Conservation (phyloP, 495 filamentous ascomycete genomes). For the Xylaria palmicola region DNA sequence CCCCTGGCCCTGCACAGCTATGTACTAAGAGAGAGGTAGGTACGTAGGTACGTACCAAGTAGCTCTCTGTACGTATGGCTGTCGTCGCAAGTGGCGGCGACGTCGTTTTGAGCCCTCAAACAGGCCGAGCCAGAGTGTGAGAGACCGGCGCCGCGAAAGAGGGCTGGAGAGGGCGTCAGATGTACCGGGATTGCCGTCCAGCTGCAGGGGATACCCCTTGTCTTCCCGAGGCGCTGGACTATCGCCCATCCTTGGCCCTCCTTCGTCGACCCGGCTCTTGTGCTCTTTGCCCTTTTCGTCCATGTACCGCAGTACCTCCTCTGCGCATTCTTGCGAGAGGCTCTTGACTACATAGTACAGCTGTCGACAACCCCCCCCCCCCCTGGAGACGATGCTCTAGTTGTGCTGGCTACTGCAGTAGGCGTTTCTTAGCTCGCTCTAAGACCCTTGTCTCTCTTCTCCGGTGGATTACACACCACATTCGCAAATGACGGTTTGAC, state of each 20-base stretch:
- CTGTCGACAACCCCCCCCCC: slow-evolving; percentile 1
- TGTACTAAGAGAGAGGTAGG: too few relatives aligned
- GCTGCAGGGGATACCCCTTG: slow-evolving; percentile 33
- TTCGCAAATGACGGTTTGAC: slow-evolving; percentile 16
- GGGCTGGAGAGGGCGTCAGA: slow-evolving; percentile 20
- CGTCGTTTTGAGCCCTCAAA: slow-evolving; percentile 2
- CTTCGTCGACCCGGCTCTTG: slow-evolving; percentile 5
- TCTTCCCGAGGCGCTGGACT: slow-evolving; percentile 22
- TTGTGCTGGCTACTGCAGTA: slow-evolving; percentile 17
- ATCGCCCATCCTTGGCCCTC: slow-evolving; percentile 7
- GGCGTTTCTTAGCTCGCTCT: slow-evolving; percentile 15
- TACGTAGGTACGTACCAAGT: too few relatives aligned
- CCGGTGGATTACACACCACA: slow-evolving; percentile 20
- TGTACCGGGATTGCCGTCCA: slow-evolving; percentile 34
- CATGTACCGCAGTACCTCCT: neutral
- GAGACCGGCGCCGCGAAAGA: slow-evolving; percentile 1
- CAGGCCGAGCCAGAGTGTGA: slow-evolving; percentile 1
- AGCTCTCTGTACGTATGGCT: too few relatives aligned
- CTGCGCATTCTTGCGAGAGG: slow-evolving; percentile 12
- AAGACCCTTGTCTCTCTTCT: slow-evolving; percentile 16
- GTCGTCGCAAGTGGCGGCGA: slow-evolving; percentile 10
- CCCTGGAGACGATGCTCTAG: slow-evolving; percentile 9
- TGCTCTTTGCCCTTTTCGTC: slow-evolving; percentile 8
- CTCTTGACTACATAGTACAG: slow-evolving; percentile 10
- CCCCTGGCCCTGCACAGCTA: neutral